Conservation (phyloP, 106 monocot species). For the Acanthochlamys bracteata region DNA sequence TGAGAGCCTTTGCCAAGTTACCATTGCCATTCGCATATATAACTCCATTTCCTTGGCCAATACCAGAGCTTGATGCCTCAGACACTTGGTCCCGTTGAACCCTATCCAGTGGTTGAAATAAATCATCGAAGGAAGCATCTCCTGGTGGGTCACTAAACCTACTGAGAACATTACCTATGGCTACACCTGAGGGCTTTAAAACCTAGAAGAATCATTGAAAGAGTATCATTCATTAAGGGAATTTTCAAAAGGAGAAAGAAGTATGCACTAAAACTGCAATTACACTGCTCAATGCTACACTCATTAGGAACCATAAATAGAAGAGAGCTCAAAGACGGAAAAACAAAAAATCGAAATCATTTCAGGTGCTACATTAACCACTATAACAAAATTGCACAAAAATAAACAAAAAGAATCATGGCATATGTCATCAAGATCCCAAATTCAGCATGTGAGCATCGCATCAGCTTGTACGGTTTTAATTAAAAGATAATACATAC, state of each 20-base stretch:
- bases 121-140: conserved; percentile 88
- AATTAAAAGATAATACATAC: no score
- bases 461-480: no score
- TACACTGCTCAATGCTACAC: no score
- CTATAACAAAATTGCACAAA: no score
- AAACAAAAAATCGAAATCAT: no score
- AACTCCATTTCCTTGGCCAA: conserved; percentile 24
- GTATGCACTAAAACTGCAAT: neutral
- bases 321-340: no score
- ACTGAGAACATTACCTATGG: conserved; percentile 44
- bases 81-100: conserved; percentile 33
- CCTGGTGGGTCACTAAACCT: conserved; percentile 87
- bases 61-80: conserved; percentile 63
- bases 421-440: no score
- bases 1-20: conserved; percentile 65
- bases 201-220: conserved; percentile 21
- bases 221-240: neutral
- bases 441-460: no score
- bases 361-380: no score
- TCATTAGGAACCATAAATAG: no score
- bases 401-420: no score
- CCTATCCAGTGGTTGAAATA: conserved; percentile 67
- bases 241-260: neutral
- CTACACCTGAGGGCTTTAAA: conserved; percentile 24
- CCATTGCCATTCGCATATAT: conserved; percentile 35